Evolutionary conservation across 495 filamentous ascomycete species (phyloP).

Genomic region (Aspergillus diversus): DNA sequence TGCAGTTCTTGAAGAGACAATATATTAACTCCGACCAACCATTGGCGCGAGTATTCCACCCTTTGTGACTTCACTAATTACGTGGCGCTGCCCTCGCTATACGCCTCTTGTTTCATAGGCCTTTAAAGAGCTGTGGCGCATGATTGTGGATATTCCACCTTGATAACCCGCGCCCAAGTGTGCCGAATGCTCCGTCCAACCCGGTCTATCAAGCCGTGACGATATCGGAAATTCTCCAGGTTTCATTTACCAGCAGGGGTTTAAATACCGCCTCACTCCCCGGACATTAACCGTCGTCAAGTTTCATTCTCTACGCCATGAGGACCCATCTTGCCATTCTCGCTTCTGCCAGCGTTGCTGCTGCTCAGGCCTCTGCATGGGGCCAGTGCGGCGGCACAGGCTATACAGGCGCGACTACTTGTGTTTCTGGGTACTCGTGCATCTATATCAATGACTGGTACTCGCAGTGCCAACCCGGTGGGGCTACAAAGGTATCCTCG

Average conservation of each 20-base stretch:
- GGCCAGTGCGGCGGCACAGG: constrained; percentile 1
- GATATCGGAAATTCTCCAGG: not conserved
- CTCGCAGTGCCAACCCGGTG: not conserved
- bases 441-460: constrained; percentile 1
- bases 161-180: too few species aligned
- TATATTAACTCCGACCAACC: too few species aligned
- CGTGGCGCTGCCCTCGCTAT: too few species aligned
- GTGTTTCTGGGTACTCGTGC: constrained; percentile 3
- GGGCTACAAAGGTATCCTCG: not conserved
- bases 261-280: not conserved
- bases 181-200: not conserved
- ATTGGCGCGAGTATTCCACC: too few species aligned
- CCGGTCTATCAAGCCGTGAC: not conserved
- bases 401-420: not conserved
- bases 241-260: not conserved
- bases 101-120: too few species aligned
- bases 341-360: not conserved
- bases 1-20: not conserved
- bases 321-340: not conserved
- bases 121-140: too few species aligned
- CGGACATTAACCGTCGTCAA: not conserved
- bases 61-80: too few species aligned
- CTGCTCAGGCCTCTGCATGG: not conserved
- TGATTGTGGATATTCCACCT: too few species aligned
- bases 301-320: not conserved